Conservation (phyloP, 106 monocot genomes). For the Dactylorhiza incarnata region DNA sequence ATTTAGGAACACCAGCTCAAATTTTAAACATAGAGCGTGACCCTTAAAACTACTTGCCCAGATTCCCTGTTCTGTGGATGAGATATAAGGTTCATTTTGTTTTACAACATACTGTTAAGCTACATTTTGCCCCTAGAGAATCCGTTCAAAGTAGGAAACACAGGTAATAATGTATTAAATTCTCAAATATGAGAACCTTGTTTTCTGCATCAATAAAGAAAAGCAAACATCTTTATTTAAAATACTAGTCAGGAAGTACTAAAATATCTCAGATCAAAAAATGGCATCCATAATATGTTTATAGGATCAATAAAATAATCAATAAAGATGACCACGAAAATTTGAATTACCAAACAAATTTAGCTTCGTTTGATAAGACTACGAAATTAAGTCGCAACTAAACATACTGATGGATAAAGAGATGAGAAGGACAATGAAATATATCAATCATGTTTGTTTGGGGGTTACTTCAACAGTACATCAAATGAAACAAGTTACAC, state of each 20-base stretch:
- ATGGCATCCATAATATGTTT: neutral
- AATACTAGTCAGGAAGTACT: neutral
- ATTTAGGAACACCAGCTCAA: neutral
- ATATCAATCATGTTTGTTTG: conserved; percentile 1
- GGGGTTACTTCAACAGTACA: neutral
- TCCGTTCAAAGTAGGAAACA: neutral
- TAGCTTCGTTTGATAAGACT: neutral
- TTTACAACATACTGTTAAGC: conserved; percentile 2
- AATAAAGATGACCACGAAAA: neutral
- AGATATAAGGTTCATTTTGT: neutral
- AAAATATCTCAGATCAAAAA: neutral
- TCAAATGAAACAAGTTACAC: neutral
- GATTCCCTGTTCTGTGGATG: neutral
- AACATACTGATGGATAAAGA: neutral
- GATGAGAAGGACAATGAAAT: neutral
- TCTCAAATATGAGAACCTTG: neutral
- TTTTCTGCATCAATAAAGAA: neutral
- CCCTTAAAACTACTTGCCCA: neutral
- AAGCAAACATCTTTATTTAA: neutral
- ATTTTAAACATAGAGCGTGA: neutral
- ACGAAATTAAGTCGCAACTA: neutral
- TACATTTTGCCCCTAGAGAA: neutral
- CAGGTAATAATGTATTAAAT: neutral
- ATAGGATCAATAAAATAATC: neutral
- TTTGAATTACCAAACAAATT: neutral